Percentiles rank a stretch among this genome's conserved stretches.
Conservation (phyloP, 345 rosid species). For the Conringia planisiliqua region DNA sequence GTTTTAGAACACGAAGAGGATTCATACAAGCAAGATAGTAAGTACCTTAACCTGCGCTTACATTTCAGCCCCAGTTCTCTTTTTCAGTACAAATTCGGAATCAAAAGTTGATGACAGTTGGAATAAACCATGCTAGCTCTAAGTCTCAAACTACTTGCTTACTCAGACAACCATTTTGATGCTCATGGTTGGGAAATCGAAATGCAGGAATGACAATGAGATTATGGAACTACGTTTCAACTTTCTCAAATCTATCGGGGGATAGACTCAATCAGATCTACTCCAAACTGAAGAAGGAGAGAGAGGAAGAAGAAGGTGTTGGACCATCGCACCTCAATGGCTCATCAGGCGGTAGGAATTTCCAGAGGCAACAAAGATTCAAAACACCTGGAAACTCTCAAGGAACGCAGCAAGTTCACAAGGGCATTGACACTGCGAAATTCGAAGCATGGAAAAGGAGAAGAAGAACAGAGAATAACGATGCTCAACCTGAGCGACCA, state of each 20-base stretch:
- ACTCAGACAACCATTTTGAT: not conserved
- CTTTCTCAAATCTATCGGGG: slow-evolving; percentile 89
- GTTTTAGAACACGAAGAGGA: slow-evolving; percentile 69
- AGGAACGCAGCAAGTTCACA: slow-evolving; percentile 48
- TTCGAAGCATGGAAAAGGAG: slow-evolving; percentile 92
- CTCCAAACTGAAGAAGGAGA: slow-evolving; percentile 82
- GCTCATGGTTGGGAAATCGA: not conserved
- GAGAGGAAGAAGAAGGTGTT: slow-evolving; percentile 64
- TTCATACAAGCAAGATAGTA: slow-evolving; percentile 81
- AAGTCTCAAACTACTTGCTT: not conserved
- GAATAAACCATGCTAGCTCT: not conserved
- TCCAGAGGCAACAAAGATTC: slow-evolving; percentile 52
- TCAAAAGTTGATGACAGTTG: not conserved
- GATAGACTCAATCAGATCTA: slow-evolving; percentile 85
- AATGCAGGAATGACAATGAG: slow-evolving; percentile 81
- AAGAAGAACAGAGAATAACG: slow-evolving; percentile 58
- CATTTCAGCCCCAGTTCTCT: no score
- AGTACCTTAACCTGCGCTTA: slow-evolving; percentile 22
- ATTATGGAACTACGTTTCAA: slow-evolving; percentile 94
- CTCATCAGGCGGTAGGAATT: slow-evolving; percentile 39
- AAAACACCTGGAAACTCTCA: slow-evolving; percentile 45
- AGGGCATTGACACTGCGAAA: slow-evolving; percentile 64
- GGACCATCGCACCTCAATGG: slow-evolving; percentile 75
- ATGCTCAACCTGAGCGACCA: slow-evolving; percentile 35
- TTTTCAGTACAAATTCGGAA: not conserved